phyloP scores from a whole-genome alignment of 2,329 filamentous ascomycete species.

The Aspergillus aculeatus region DNA sequence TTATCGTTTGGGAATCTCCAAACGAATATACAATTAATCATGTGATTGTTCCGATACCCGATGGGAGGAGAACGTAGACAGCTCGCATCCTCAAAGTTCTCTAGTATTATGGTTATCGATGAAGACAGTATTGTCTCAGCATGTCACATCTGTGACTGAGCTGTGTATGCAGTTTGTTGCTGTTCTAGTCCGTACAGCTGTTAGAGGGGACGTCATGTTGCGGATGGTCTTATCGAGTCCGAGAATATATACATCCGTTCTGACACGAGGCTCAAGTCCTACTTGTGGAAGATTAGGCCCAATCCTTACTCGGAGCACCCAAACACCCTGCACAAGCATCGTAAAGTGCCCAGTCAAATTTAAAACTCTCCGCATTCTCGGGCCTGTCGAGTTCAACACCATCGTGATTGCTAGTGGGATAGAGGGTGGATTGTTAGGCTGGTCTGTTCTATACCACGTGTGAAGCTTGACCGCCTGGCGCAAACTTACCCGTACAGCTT shows the following conservation, averaged over 20 bases:
- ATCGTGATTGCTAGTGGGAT: slow-evolving; percentile 1
- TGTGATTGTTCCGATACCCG: background rate
- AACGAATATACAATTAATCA: background rate
- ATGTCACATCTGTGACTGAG: background rate
- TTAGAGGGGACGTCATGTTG: background rate
- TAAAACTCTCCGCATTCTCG: background rate
- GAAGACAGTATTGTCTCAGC: too few relatives aligned
- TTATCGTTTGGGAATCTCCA: background rate
- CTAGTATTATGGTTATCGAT: too few relatives aligned
- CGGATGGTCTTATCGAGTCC: background rate
- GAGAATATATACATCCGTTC: background rate
- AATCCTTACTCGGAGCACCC: background rate
- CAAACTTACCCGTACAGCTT: background rate
- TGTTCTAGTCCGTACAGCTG: background rate
- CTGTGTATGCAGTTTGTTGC: background rate
- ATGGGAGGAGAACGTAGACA: too few relatives aligned
- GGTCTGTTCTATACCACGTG: slow-evolving; percentile 33
- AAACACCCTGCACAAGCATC: background rate
- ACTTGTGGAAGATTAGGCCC: background rate
- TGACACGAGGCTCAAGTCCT: background rate
- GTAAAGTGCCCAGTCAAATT: background rate
- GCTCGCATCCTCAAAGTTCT: too few relatives aligned
- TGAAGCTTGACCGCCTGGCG: slow-evolving; percentile 27
- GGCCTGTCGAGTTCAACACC: background rate
- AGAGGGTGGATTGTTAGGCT: slow-evolving; percentile 12